These are phyloP conservation scores for Xylariales sp. DNA, from an alignment of 2,329 filamentous ascomycete genomes.

Conservation along the genomic window DNA sequence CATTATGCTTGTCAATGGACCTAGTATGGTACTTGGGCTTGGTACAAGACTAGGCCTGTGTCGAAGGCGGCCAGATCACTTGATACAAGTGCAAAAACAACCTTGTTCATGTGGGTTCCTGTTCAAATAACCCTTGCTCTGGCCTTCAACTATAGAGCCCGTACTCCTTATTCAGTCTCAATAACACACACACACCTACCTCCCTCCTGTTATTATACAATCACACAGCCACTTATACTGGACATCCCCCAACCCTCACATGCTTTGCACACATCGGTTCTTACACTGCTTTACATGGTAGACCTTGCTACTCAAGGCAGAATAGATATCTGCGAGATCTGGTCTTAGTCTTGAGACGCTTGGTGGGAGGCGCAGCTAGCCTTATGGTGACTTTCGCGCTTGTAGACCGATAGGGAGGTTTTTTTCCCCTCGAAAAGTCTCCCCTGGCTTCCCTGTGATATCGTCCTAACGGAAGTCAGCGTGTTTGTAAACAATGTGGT, in stretches of 20 bases:
- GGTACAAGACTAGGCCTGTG: conserved; percentile 10
- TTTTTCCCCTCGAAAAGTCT: not conserved
- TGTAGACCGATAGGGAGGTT: conserved; percentile 6
- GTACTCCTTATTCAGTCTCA: not conserved
- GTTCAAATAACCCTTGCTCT: conserved; percentile 24
- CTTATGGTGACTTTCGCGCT: not conserved
- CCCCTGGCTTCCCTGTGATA: conserved; percentile 24
- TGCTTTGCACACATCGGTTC: not conserved
- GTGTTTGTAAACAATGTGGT: conserved; percentile 16
- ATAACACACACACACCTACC: not conserved
- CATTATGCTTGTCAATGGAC: not conserved
- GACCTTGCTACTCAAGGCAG: conserved; percentile 21
- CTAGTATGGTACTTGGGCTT: not conserved
- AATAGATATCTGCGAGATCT: conserved; percentile 11
- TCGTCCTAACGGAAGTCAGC: conserved; percentile 1
- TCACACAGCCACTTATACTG: conserved; percentile 23
- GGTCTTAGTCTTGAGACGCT: not conserved
- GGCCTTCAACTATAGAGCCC: not conserved
- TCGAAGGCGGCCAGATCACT: conserved; percentile 1
- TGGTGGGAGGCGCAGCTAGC: conserved; percentile 29
- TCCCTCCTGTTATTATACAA: conserved; percentile 6
- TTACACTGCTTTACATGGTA: conserved; percentile 19
- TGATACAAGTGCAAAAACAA: conserved; percentile 34
- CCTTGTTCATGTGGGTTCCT: conserved; percentile 24
- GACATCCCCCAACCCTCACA: conserved; percentile 9